phyloP scores from a whole-genome alignment of 2,329 filamentous ascomycete species.

The Gyromitra esculenta region DNA sequence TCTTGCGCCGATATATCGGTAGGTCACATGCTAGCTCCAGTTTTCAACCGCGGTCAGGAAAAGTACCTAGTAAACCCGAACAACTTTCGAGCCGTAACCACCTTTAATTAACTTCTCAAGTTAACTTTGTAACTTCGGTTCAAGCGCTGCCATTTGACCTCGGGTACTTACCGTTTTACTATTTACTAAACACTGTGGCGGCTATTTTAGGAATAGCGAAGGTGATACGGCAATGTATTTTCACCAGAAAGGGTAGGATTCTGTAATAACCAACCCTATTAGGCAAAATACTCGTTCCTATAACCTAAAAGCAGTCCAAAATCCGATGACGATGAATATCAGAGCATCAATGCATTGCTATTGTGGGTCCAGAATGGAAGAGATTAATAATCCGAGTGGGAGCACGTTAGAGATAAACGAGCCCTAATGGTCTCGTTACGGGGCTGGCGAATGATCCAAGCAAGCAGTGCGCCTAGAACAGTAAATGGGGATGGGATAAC shows the following conservation, averaged over 20 bases:
- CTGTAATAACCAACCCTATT: neutral
- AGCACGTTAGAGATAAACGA: conserved; percentile 18
- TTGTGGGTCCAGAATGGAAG: neutral
- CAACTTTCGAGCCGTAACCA: neutral
- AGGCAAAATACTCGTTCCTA: neutral
- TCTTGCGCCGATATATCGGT: neutral
- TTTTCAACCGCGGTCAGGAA: conserved; percentile 1
- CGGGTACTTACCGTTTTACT: neutral
- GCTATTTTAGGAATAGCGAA: neutral
- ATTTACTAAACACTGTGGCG: conserved; percentile 20
- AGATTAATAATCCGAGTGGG: conserved; percentile 10
- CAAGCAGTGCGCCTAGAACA: conserved; percentile 12
- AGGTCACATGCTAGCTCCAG: conserved; percentile 4
- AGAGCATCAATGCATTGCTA: neutral
- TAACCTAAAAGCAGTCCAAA: conserved; percentile 1
- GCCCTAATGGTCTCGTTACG: conserved; percentile 7
- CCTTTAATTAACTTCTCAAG: neutral
- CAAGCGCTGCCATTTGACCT: neutral
- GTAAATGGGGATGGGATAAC: conserved; percentile 27
- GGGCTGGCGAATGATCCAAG: conserved; percentile 13
- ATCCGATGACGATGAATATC: neutral
- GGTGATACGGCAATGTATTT: neutral
- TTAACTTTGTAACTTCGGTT: neutral
- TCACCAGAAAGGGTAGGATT: neutral
- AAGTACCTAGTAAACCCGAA: conserved; percentile 15